phyloP scores from a whole-genome alignment of 2,329 filamentous ascomycete species.

The Cryphonectria nitschkei region DNA sequence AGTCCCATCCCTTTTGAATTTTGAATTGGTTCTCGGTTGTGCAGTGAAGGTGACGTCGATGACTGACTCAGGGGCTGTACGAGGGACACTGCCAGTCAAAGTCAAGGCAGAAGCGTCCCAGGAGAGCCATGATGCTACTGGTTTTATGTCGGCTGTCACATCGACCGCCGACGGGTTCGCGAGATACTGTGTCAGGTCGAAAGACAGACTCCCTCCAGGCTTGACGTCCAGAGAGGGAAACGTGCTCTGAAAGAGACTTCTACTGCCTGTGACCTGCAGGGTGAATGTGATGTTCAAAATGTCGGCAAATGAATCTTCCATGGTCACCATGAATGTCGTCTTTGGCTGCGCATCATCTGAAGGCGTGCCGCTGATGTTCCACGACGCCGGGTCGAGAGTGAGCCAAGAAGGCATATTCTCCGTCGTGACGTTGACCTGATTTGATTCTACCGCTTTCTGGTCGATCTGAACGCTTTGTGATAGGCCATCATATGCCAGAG shows the following conservation, averaged over 20 bases:
- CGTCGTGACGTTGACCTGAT: conserved; percentile 57
- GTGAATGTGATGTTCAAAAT: conserved; percentile 59
- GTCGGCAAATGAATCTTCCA: conserved; percentile 63
- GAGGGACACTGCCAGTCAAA: conserved; percentile 48
- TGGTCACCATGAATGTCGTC: conserved; percentile 64
- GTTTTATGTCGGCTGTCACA: conserved; percentile 42
- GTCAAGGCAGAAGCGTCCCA: conserved; percentile 40
- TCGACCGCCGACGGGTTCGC: conserved; percentile 44
- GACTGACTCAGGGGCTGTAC: conserved; percentile 34
- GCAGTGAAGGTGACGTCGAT: conserved; percentile 37
- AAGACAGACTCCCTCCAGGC: conserved; percentile 46
- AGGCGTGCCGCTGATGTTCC: conserved; percentile 67
- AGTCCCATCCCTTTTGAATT: conserved; percentile 22
- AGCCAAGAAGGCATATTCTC: conserved; percentile 70
- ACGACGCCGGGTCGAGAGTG: conserved; percentile 62
- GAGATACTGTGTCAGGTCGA: conserved; percentile 50
- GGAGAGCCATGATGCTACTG: conserved; percentile 48
- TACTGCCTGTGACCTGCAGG: conserved; percentile 32
- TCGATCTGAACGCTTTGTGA: conserved; percentile 60
- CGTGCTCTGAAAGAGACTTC: conserved; percentile 45
- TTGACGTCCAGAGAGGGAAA: conserved; percentile 45
- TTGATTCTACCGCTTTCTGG: conserved; percentile 50
- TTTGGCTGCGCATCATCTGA: conserved; percentile 60
- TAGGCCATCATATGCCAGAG: conserved; percentile 58
- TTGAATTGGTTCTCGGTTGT: conserved; percentile 38